Conservation (phyloP, 352 stramenopile species). For the Phytophthora pinifolia region DNA sequence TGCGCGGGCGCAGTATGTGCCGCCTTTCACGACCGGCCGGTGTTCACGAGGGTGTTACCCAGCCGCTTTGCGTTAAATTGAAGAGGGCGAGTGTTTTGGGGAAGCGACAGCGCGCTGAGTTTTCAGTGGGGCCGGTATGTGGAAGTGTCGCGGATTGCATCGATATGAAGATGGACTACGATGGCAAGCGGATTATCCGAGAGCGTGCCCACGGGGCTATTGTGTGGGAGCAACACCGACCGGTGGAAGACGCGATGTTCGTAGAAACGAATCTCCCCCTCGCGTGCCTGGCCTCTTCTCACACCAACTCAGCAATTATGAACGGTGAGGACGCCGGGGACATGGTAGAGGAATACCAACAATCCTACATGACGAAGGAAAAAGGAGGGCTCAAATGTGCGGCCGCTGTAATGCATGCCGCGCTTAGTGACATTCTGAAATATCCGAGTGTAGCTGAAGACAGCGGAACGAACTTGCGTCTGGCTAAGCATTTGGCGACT, state of each 20-base stretch:
- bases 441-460: conserved; percentile 5
- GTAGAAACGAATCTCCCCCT: conserved; percentile 3
- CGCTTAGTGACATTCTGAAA: neutral
- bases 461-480: neutral
- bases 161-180: too few species aligned
- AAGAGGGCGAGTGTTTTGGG: neutral
- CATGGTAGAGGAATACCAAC: conserved; percentile 9
- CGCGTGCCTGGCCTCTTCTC: neutral
- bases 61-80: neutral
- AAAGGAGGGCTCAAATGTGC: conserved; percentile 3
- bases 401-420: neutral
- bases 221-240: conserved; percentile 1
- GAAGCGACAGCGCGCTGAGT: neutral
- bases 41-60: conserved; percentile 4
- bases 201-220: neutral
- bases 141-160: too few species aligned
- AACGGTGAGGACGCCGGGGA: conserved; percentile 8
- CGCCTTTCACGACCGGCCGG: conserved; percentile 9
- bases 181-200: neutral
- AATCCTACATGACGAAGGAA: conserved; percentile 17
- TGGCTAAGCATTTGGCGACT: neutral
- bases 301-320: conserved; percentile 2
- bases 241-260: neutral
- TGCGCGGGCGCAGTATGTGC: conserved; percentile 10
- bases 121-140: too few species aligned